Conservation (phyloP, 2,329 filamentous ascomycete genomes). For the Fusarium denticulatum region DNA sequence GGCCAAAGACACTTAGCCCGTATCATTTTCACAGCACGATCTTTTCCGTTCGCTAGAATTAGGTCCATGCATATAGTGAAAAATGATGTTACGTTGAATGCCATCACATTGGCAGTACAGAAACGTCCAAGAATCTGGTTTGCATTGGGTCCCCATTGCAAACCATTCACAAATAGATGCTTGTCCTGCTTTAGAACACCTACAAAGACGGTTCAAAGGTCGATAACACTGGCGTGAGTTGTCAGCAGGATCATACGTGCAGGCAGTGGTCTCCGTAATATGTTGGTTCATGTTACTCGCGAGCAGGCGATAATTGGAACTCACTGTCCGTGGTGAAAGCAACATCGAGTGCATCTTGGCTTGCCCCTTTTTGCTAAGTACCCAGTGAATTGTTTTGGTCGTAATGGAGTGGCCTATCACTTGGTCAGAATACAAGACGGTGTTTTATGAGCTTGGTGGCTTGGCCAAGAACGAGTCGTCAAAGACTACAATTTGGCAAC, state of each 20-base stretch:
- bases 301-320: not conserved
- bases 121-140: not conserved
- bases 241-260: not conserved
- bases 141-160: not conserved
- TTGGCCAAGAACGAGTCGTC: no score
- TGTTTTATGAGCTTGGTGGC: no score
- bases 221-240: not conserved
- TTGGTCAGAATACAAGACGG: not conserved
- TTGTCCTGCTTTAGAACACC: not conserved
- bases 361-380: not conserved
- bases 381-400: not conserved
- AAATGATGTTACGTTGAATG: not conserved
- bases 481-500: not conserved
- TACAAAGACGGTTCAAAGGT: not conserved
- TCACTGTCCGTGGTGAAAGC: not conserved
- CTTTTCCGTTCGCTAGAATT: not conserved
- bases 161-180: not conserved
- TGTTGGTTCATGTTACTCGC: not conserved
- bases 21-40: not conserved
- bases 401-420: no score
- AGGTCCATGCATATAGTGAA: not conserved
- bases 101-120: not conserved
- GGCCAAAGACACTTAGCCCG: not conserved
- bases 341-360: not conserved
- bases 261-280: not conserved